Evolutionary conservation across 129 eudicot genomes (phyloP), one percentile per base, ranked within the genome.

Genomic region (Flaveria sonorensis): DNA sequence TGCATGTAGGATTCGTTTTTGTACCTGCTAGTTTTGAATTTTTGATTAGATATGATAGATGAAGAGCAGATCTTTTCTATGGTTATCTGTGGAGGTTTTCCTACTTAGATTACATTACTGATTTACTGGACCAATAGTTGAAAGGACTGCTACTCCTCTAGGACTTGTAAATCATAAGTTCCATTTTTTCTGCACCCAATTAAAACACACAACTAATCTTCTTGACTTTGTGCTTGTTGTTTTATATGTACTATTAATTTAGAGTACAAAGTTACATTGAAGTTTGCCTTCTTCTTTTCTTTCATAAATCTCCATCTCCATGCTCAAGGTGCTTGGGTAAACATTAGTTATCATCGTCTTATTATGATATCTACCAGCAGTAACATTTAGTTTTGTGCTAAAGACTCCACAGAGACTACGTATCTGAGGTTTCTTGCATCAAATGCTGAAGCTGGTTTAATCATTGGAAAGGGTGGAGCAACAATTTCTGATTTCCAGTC

Each of bases 401-500:
- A 75, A 89, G 96, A 89, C 74, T 82, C 70, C 82, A 75, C 85
- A 46, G 98, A 88, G 79, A 78, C 83, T 40, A 89, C 91, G 65
- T 85, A 89, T 75, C 74, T 91, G 74, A 94, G 87, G 90, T 91
- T 94, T 81, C 98, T 94, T 68, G 83, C 91, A 60, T 91, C 98
- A 77, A 94, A 94, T 87, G 90, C 96, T 71, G 97, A 89, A 78
- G 98, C 98, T 81, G 98, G 98, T 66, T 94, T 97, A 64, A 79
- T 94, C 69, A 94, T 94, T 72, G 98, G 98, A 51, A 94, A 94
- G 86, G 97, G 96, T 47, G 97, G 97, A 23, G 77, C 96, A 26
- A 87, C 97, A 46, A 94, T 94, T 65, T 84, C 88, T 61, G 98
- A 94, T 69, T 89, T 94, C 76, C 98, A 94, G 83, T 79, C 96